These are phyloP conservation scores for Phytopythium montanum DNA, from an alignment of 352 stramenopile species.

Conservation along the genomic window DNA sequence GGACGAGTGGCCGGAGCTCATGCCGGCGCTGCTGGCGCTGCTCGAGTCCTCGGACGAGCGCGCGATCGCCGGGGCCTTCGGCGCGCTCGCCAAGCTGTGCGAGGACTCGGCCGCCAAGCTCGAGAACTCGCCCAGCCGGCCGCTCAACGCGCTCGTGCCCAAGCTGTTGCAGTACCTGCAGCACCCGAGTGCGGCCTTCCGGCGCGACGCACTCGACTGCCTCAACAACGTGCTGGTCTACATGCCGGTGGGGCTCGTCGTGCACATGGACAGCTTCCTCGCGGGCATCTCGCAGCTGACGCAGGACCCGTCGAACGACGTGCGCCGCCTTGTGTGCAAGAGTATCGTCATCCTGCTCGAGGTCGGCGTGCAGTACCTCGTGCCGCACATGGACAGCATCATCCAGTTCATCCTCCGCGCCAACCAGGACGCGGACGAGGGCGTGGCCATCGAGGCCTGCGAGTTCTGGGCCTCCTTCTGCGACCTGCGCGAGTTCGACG, in stretches of 20 bases:
- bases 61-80: slow-evolving; percentile 80
- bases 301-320: slow-evolving; percentile 75
- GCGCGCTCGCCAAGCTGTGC: slow-evolving; percentile 86
- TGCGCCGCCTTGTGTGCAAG: slow-evolving; percentile 88
- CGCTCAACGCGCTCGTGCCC: slow-evolving; percentile 84
- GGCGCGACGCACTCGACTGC: slow-evolving; percentile 84
- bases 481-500: slow-evolving; percentile 86
- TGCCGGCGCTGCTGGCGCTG: slow-evolving; percentile 58
- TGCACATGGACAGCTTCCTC: slow-evolving; percentile 90
- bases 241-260: slow-evolving; percentile 81
- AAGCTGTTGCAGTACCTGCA: slow-evolving; percentile 89
- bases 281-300: slow-evolving; percentile 87
- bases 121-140: slow-evolving; percentile 82
- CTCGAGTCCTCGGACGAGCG: slow-evolving; percentile 61
- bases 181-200: slow-evolving; percentile 71
- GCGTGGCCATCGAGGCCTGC: slow-evolving; percentile 85
- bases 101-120: slow-evolving; percentile 89
- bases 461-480: slow-evolving; percentile 92
- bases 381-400: slow-evolving; percentile 87
- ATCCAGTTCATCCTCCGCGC: slow-evolving; percentile 90
- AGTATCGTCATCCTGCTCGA: slow-evolving; percentile 89
- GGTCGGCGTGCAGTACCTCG: slow-evolving; percentile 86
- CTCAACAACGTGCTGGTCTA: slow-evolving; percentile 90
- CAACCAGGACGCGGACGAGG: slow-evolving; percentile 84
- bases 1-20: slow-evolving; percentile 87